Percentiles rank a stretch among this genome's conserved stretches.
Conservation (phyloP, 495 filamentous ascomycete genomes). For the Penicillium diatomitis region DNA sequence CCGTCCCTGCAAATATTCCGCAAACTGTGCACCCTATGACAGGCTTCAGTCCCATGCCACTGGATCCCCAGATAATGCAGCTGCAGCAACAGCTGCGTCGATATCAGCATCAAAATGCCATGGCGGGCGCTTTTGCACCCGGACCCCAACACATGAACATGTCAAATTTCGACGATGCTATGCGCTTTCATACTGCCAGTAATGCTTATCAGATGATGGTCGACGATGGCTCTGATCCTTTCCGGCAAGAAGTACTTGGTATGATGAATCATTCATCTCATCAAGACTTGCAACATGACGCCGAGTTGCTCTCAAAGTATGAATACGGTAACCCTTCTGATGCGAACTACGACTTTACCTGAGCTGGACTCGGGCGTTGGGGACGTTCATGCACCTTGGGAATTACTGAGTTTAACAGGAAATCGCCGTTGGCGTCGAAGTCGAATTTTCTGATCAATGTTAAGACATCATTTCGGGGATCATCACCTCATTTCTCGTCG, state of each 20-base stretch:
- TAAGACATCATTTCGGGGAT: no score
- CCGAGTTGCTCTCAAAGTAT: conserved; percentile 34
- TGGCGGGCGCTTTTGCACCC: conserved; percentile 27
- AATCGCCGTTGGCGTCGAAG: no score
- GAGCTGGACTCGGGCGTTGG: conserved; percentile 4
- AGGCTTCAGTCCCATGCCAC: conserved; percentile 32
- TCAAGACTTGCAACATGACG: conserved; percentile 33
- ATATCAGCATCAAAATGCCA: conserved; percentile 27
- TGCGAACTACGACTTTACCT: conserved; percentile 33
- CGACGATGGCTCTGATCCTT: conserved; percentile 31
- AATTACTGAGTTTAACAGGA: no score
- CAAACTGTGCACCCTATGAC: conserved; percentile 27
- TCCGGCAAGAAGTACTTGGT: conserved; percentile 32
- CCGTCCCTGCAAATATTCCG: conserved; percentile 18
- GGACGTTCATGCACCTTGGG: no score
- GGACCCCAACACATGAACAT: conserved; percentile 19
- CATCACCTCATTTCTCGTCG: no score
- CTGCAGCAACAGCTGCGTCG: conserved; percentile 29
- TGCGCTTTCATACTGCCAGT: conserved; percentile 29
- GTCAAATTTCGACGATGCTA: conserved; percentile 31
- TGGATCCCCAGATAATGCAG: conserved; percentile 40
- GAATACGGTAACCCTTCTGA: conserved; percentile 34
- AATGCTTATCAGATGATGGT: conserved; percentile 41
- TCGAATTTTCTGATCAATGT: no score
- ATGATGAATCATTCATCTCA: conserved; percentile 33